Evolutionary conservation across 1,139 yeast genomes (phyloP).

Genomic region (Hyphopichia khmerensis): DNA sequence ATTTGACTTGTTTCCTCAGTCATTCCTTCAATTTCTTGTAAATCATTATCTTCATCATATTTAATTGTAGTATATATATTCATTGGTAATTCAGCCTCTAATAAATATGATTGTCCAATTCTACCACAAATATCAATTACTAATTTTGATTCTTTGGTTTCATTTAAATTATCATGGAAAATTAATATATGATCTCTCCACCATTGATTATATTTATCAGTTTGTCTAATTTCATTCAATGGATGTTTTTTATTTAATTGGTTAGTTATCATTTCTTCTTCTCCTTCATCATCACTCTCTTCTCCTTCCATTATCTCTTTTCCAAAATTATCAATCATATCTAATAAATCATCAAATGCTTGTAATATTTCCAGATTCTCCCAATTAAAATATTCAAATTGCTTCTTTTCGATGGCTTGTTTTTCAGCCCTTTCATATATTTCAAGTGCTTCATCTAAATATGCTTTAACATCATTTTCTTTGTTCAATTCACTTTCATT

Average conservation of each 20-base stretch:
- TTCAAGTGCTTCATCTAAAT: conserved; percentile 42
- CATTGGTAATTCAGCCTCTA: conserved; percentile 63
- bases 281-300: conserved; percentile 28
- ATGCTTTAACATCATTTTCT: conserved; percentile 31
- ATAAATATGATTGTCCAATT: conserved; percentile 61
- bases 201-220: conserved; percentile 50
- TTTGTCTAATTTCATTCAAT: conserved; percentile 34
- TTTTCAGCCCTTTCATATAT: conserved; percentile 47
- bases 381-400: conserved; percentile 29
- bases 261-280: conserved; percentile 21
- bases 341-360: conserved; percentile 62
- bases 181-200: conserved; percentile 53
- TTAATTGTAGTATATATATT: conserved; percentile 53
- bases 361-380: conserved; percentile 52
- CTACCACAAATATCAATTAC: conserved; percentile 43
- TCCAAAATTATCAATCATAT: conserved; percentile 66
- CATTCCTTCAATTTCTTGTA: conserved; percentile 38
- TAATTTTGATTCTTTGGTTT: conserved; percentile 17
- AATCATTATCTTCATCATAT: conserved; percentile 47
- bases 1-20: conserved; percentile 44
- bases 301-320: conserved; percentile 46
- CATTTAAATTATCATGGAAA: conserved; percentile 23
- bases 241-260: conserved; percentile 54
- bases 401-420: conserved; percentile 23
- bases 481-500: conserved; percentile 28